Base-by-base conservation (phyloP, 75 land plant species). In the Selaginella tamariscina region DNA sequence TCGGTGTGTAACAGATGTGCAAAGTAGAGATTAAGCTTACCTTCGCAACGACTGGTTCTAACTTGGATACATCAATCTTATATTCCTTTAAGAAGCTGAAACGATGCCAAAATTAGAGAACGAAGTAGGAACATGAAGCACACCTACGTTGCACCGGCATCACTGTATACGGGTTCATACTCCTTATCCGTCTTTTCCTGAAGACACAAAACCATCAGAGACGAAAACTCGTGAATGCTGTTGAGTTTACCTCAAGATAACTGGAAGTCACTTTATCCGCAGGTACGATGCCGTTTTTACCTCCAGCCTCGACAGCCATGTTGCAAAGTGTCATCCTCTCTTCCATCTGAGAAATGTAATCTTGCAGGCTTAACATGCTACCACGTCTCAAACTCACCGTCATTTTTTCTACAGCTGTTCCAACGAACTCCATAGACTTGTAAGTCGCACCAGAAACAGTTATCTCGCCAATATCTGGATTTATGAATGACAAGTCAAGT, bases 241-340 rank as follows among this genome's bases (percentile, higher is more conserved):
- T 55, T 22, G 65, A 56, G 18, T 68, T 24, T 30, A 88, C 96
- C 87, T 91, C 81, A n/a, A n/a, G n/a, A n/a, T 86, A 92, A 30
- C 84, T 76, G 55, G 72, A 78, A 21, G 97, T 92, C 21, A 81
- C 86, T 32, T 70, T 29, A 74, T 92, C 97, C 60, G 94, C 83
- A 72, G 94, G 84, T 26, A 92, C 80, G 66, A 92, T 83, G 56
- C 94, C 97, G 75, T 92, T 92, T 68, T 92, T 86, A 9, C 85
- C 97, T n/a, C 97, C 97, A 71, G 94, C 97, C 77, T 91, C 97
- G 65, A 91, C 79, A 70, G 88, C 97, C 97, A 92, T 92, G 79
- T 88, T 92, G 75, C 97, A 92, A 26, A 92, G 72, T 57, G 97
- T 92, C 97, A 92, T 88, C 56, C 97, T 80, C 62, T 92, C 97